Conservation (phyloP, 2,329 filamentous ascomycete species). For the Hypoxylon sp. region DNA sequence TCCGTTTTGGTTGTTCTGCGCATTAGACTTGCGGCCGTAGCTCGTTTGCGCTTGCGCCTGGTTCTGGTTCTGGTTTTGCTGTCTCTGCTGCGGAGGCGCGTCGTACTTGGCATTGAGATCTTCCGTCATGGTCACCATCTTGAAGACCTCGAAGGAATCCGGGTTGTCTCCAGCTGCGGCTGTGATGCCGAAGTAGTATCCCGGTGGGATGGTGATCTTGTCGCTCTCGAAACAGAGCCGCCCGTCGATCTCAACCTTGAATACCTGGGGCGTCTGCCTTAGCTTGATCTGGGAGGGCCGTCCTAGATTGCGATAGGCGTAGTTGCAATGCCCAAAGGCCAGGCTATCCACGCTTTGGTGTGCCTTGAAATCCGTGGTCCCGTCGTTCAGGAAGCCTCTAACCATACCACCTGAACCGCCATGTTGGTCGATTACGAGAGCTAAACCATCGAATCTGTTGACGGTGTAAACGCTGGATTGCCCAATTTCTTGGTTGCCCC, state of each 20-base stretch:
- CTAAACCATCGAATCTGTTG: conserved; percentile 90
- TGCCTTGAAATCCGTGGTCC: conserved; percentile 81
- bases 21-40: conserved; percentile 47
- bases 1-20: conserved; percentile 43
- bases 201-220: conserved; percentile 82
- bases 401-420: conserved; percentile 84
- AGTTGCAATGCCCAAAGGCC: conserved; percentile 93
- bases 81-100: conserved; percentile 52
- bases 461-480: conserved; percentile 87
- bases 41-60: conserved; percentile 51
- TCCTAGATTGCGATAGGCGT: conserved; percentile 91
- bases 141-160: conserved; percentile 95
- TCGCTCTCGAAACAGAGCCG: conserved; percentile 85
- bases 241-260: conserved; percentile 87
- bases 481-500: conserved; percentile 75
- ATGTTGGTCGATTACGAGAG: conserved; percentile 86
- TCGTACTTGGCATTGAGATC: conserved; percentile 56
- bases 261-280: conserved; percentile 71
- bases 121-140: conserved; percentile 80
- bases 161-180: conserved; percentile 91
- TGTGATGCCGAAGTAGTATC: conserved; percentile 88
- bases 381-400: conserved; percentile 95
- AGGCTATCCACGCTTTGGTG: conserved; percentile 85
- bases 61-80: conserved; percentile 56
- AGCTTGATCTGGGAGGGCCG: conserved; percentile 85